Evolutionary conservation across 2,329 filamentous ascomycete genomes (phyloP).

Genomic region (Blastomyces parvus): DNA sequence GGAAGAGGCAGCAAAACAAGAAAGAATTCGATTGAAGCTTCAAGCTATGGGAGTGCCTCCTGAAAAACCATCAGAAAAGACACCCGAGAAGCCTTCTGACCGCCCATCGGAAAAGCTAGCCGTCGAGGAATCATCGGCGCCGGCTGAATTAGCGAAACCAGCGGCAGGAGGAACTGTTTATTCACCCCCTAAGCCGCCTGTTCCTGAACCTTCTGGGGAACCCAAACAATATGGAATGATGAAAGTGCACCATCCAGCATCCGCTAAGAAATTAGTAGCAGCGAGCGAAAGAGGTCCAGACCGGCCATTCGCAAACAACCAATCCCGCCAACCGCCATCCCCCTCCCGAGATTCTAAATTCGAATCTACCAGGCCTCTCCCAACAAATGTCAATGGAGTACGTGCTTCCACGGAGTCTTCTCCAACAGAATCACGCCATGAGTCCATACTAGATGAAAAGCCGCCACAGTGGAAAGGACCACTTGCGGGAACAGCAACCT

Average conservation of each 20-base stretch:
- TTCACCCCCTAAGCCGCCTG: constrained; percentile 50
- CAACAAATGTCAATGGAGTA: constrained; percentile 23
- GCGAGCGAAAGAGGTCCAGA: constrained; percentile 29
- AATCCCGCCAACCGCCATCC: constrained; percentile 25
- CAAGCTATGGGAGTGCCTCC: constrained; percentile 42
- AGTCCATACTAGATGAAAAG: constrained; percentile 27
- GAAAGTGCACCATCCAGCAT: constrained; percentile 50
- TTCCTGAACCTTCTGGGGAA: constrained; percentile 48
- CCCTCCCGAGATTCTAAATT: constrained; percentile 25
- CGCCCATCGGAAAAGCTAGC: constrained; percentile 7
- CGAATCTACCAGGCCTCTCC: constrained; percentile 18
- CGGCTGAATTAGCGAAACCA: constrained; percentile 13
- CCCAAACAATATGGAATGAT: constrained; percentile 54
- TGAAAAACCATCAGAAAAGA: constrained; percentile 25
- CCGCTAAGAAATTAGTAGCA: constrained; percentile 39
- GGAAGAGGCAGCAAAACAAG: constrained; percentile 49
- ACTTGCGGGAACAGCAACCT: constrained; percentile 29
- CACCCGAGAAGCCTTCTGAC: constrained; percentile 13
- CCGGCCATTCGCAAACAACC: constrained; percentile 21
- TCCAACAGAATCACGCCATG: constrained; percentile 18
- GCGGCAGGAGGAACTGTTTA: constrained; percentile 28
- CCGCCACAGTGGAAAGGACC: constrained; percentile 31
- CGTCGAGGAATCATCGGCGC: constrained; percentile 14
- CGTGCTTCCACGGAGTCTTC: constrained; percentile 19
- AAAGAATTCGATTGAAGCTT: constrained; percentile 49